A percentile compares a stretch with the other conserved stretches of the same genome.
Evolutionary conservation across 2,329 filamentous ascomycete genomes (phyloP).

Genomic region (Penicillium italicum): DNA sequence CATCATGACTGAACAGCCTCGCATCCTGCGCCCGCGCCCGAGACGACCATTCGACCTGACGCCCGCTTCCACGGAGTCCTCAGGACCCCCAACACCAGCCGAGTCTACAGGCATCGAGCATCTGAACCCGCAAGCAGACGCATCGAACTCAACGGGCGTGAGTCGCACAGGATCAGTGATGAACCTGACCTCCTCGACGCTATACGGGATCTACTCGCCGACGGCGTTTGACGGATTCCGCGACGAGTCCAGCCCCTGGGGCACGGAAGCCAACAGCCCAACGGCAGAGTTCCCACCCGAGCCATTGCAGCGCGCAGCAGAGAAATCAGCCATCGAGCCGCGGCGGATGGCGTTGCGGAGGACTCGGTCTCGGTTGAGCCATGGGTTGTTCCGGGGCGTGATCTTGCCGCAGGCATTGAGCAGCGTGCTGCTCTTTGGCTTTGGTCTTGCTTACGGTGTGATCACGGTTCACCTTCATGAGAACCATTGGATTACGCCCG

Average conservation of each 20-base stretch:
- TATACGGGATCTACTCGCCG: constrained; percentile 85
- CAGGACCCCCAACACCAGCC: constrained; percentile 40
- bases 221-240: constrained; percentile 54
- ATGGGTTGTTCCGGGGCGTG: constrained; percentile 39
- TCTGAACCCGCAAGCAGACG: constrained; percentile 31
- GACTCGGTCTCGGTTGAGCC: constrained; percentile 37
- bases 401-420: constrained; percentile 57
- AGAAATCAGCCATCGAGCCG: constrained; percentile 36
- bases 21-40: constrained; percentile 65
- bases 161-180: constrained; percentile 73
- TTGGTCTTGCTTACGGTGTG: constrained; percentile 79
- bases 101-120: constrained; percentile 37
- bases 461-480: constrained; percentile 77
- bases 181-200: constrained; percentile 83
- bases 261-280: constrained; percentile 71
- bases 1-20: constrained; percentile 44
- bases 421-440: constrained; percentile 64
- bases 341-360: constrained; percentile 30
- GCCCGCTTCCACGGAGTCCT: constrained; percentile 44
- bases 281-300: constrained; percentile 39
- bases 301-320: constrained; percentile 25
- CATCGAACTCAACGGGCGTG: constrained; percentile 42
- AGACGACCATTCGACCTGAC: constrained; percentile 66
- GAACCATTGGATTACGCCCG: constrained; percentile 58
- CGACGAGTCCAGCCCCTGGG: constrained; percentile 71